Conservation (phyloP, 176 grass and related monocot genomes). For the Chrysopogon serrulatus region DNA sequence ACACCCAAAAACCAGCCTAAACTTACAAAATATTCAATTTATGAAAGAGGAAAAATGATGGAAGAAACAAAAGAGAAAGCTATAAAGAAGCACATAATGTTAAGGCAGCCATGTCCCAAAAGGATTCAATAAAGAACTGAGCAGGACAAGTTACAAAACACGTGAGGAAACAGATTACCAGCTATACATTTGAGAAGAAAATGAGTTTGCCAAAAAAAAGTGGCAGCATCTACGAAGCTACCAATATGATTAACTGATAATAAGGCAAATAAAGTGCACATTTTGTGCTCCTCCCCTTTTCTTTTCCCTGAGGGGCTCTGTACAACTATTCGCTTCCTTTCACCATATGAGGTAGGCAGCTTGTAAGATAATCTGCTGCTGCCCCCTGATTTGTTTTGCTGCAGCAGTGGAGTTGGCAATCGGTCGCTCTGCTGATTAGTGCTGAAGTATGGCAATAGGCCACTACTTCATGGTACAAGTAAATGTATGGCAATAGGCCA, state of each 20-base stretch:
- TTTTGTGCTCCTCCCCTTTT: background rate
- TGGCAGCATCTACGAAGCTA: background rate
- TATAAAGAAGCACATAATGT: background rate
- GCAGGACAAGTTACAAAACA: conserved; percentile 1
- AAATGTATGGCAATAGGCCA: too few relatives aligned
- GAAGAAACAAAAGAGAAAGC: background rate
- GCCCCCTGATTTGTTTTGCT: too few relatives aligned
- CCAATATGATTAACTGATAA: background rate
- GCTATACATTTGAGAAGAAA: background rate
- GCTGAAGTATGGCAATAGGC: too few relatives aligned
- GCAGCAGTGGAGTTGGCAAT: too few relatives aligned
- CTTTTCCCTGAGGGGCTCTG: background rate
- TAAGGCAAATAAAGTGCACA: background rate
- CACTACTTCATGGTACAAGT: too few relatives aligned
- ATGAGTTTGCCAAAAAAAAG: background rate
- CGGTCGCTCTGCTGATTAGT: too few relatives aligned
- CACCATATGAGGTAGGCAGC: background rate
- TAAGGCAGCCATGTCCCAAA: background rate
- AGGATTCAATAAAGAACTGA: background rate
- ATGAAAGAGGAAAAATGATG: background rate
- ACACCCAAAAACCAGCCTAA: background rate
- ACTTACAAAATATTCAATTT: background rate
- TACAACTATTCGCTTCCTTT: background rate
- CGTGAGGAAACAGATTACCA: background rate
- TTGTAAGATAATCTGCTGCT: too few relatives aligned